Evolutionary conservation across 768 basidiomycete species (phyloP), one percentile per base, ranked within the genome.

Genomic region (Nevesoporus exiguus): DNA sequence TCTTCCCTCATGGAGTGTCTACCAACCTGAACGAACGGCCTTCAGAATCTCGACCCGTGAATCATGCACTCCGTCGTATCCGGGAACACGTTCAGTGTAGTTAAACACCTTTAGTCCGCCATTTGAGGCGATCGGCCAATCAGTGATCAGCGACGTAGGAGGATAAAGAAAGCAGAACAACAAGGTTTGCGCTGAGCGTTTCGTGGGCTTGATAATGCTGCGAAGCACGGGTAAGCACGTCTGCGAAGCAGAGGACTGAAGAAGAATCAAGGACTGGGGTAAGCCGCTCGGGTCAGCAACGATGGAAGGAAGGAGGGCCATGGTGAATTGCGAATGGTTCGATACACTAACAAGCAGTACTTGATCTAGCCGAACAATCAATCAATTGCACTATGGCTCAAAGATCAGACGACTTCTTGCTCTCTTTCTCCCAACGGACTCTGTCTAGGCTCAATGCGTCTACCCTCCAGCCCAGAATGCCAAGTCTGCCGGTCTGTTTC

Each of bases 201-300:
- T 59, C 52, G 54, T 58, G 31, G 49, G 68, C 58, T 47, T 64
- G 53, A 83, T 62, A 21, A 85, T 50, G 43, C 71, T 73, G 30
- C 78, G 77, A 13, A 88, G 72, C 30, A 88, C 62, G 10, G 85
- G 81, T 40, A 87, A 57, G 56, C 76, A 71, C 11, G 81, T 82
- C 62, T 85, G 84, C 2, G 81, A 76, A 46, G 72, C 51, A 45
- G 85, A 83, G 7, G 85, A 86, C 57, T 86, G 81, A 14, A 86
- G 64, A 25, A 86, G 54, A 21, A 86, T 61, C 22, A 85, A 63
- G 25, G 81, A 75, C 33, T 81, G 69, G 31, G 69, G 66, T 27
- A 43, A 54, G 21, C 50, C 56, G 9, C 60, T 56, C 30, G 61
- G 52, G 47, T 62, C 63, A 29, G 57, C 42, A 56, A 73, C 60